Conservation (phyloP, 345 rosid species). For the Barbarea vulgaris region DNA sequence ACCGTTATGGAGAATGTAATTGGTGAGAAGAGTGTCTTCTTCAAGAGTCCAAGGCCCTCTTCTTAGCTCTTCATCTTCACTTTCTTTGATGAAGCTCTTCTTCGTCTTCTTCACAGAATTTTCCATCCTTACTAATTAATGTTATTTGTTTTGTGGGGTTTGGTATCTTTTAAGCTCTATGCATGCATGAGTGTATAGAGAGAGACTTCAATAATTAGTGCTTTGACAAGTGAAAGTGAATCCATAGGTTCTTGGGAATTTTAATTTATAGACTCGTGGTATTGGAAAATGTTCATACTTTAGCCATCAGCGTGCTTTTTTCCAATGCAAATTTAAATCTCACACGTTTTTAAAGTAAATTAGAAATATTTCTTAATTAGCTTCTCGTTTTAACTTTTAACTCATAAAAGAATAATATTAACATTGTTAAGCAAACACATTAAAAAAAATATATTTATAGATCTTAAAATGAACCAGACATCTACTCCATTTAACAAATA, state of each 20-base stretch:
- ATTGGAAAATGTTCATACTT: conserved; percentile 35
- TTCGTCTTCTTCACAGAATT: conserved; percentile 47
- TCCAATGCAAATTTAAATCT: not conserved
- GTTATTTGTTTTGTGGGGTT: conserved; percentile 13
- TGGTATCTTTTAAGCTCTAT: conserved; percentile 14
- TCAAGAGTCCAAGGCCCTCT: conserved; percentile 90
- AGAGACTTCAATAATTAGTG: conserved; percentile 11
- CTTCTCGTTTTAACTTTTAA: too few relatives aligned
- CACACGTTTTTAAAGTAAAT: conserved; percentile 24
- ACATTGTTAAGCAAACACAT: not conserved
- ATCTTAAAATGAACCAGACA: not conserved
- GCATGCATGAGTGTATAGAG: conserved; percentile 23
- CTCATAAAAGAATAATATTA: not conserved
- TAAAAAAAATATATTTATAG: not conserved
- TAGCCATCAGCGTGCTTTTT: conserved; percentile 35
- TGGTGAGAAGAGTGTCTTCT: conserved; percentile 75
- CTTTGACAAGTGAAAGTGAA: conserved; percentile 39
- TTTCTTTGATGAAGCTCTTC: conserved; percentile 36
- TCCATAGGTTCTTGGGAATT: conserved; percentile 32
- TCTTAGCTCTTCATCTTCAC: conserved; percentile 49
- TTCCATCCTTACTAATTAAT: conserved; percentile 11
- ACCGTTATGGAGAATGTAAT: conserved; percentile 69
- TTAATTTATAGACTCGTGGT: conserved; percentile 38
- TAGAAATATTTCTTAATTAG: not conserved
- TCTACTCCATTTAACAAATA: not conserved